phyloP scores from a whole-genome alignment of 768 basidiomycete species.

The Hortiboletus flavorubellus region DNA sequence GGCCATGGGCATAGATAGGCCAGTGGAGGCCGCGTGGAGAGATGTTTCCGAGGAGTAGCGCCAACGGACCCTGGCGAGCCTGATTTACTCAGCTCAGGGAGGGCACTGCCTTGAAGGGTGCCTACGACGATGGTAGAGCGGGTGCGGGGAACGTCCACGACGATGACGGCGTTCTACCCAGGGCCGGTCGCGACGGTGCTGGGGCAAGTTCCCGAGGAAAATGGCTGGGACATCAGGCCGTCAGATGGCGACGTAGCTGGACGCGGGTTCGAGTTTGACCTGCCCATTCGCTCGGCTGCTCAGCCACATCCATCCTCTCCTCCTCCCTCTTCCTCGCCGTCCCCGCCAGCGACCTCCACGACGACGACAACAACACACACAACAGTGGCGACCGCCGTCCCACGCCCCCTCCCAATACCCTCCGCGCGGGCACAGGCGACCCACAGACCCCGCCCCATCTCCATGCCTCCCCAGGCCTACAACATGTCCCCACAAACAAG shows the following conservation, averaged over 20 bases:
- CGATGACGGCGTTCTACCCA: slow-evolving; percentile 42
- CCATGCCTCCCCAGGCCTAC: slow-evolving; percentile 69
- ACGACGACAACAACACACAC: slow-evolving; percentile 6
- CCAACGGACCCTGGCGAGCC: slow-evolving; percentile 6
- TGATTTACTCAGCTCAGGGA: slow-evolving; percentile 15
- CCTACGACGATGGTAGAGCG: slow-evolving; percentile 11
- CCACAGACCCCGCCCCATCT: slow-evolving; percentile 57
- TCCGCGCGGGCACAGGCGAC: slow-evolving; percentile 20
- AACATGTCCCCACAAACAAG: slow-evolving; percentile 31
- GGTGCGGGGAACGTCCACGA: slow-evolving; percentile 9
- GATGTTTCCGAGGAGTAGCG: too few species aligned
- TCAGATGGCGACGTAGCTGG: slow-evolving; percentile 51
- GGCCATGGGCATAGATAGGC: too few species aligned
- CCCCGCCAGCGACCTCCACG: slow-evolving; percentile 8
- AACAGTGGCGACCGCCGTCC: slow-evolving; percentile 27
- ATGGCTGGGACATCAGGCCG: slow-evolving; percentile 40
- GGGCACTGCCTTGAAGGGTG: slow-evolving; percentile 22
- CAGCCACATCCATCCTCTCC: slow-evolving; percentile 26
- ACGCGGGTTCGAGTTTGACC: slow-evolving; percentile 61
- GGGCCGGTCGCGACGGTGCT: slow-evolving; percentile 44
- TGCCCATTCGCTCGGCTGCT: slow-evolving; percentile 40
- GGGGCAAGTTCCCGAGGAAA: slow-evolving; percentile 51
- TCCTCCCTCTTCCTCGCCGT: slow-evolving; percentile 12
- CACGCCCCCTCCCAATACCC: slow-evolving; percentile 33
- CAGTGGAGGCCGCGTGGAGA: too few species aligned